Conservation (phyloP, 2,329 filamentous ascomycete species). For the Mariannaea sp. region DNA sequence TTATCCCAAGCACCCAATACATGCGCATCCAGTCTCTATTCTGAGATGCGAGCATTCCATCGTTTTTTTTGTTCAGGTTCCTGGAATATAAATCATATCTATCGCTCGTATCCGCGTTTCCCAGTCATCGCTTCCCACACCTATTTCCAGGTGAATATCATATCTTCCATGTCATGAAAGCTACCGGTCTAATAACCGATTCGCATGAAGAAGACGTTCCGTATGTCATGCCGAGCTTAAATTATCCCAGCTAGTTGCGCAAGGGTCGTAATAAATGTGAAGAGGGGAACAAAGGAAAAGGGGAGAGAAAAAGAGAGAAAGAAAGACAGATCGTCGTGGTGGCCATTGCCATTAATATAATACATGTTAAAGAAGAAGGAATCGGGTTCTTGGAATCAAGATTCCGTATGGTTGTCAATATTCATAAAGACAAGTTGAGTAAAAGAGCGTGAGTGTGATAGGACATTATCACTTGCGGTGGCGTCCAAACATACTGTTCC, state of each 20-base stretch:
- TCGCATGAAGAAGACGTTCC: background rate
- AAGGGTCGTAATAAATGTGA: constrained; percentile 28
- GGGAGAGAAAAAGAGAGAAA: background rate
- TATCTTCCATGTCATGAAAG: background rate
- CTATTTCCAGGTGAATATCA: background rate
- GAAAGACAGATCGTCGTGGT: background rate
- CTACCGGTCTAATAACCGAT: constrained; percentile 1
- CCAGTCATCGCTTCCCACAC: background rate
- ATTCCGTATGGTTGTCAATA: constrained; percentile 9
- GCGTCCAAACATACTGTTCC: constrained; percentile 36
- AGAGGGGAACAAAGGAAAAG: constrained; percentile 8
- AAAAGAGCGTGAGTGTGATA: background rate
- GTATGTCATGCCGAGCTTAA: constrained; percentile 7
- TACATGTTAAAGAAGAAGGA: constrained; percentile 1
- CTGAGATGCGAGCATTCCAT: background rate
- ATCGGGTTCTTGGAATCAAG: background rate
- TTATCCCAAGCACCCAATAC: background rate
- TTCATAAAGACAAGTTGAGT: constrained; percentile 18
- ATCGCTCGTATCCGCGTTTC: background rate
- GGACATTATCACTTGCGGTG: constrained; percentile 33
- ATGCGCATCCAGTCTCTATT: background rate
- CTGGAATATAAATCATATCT: background rate
- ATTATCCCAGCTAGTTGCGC: constrained; percentile 15
- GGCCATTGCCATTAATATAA: constrained; percentile 5
- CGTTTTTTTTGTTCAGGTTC: background rate